phyloP scores from a whole-genome alignment of 371 early-diverging fungal genomes.

The Actinomortierella ambigua region DNA sequence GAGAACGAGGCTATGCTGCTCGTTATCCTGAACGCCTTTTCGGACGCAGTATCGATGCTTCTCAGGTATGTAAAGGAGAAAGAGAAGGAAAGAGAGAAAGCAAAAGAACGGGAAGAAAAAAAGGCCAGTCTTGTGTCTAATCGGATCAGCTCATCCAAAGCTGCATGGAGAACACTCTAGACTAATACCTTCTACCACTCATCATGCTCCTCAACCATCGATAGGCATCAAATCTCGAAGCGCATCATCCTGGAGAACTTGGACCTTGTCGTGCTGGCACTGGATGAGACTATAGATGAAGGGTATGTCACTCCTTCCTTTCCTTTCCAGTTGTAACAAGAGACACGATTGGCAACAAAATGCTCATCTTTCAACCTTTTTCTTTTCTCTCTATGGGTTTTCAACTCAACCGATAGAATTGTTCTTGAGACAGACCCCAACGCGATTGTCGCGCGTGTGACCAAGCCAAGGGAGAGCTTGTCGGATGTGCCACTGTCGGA shows the following conservation, averaged over 20 bases:
- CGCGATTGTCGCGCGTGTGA: conserved; percentile 89
- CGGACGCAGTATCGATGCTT: conserved; percentile 84
- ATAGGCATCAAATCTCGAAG: conserved; percentile 90
- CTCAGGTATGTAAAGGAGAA: no score
- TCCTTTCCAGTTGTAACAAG: background rate
- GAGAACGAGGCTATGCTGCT: conserved; percentile 93
- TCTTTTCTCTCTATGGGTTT: background rate
- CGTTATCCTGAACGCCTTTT: conserved; percentile 79
- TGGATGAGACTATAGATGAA: conserved; percentile 96
- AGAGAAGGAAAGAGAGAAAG: no score
- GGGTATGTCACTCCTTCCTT: conserved; percentile 65
- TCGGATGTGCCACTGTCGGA: conserved; percentile 89
- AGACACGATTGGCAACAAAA: conserved; percentile 1
- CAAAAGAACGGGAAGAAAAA: no score
- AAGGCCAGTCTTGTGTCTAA: no score
- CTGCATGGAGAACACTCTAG: background rate
- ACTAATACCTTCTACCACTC: background rate
- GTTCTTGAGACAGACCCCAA: conserved; percentile 91
- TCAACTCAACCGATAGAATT: no score
- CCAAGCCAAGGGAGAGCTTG: conserved; percentile 80
- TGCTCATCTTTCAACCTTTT: background rate
- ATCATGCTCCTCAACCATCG: background rate
- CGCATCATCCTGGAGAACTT: conserved; percentile 88
- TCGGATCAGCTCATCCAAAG: no score
- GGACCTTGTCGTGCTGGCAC: conserved; percentile 87